Base-by-base conservation (phyloP, 441 rosid genomes). In the Bocquillonia castaneifolia region DNA sequence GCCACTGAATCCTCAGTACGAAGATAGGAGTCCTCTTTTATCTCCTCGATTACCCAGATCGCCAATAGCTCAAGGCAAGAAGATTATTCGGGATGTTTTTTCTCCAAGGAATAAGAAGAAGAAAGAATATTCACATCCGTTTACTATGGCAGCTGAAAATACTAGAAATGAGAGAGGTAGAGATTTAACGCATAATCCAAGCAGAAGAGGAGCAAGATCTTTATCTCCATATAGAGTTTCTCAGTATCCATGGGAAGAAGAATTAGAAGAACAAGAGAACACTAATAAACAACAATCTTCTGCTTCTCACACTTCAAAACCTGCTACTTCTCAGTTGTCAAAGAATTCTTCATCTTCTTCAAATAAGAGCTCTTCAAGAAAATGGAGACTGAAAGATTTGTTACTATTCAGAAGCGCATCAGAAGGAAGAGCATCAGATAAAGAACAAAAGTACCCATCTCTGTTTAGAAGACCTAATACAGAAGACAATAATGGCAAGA, bases 381-480 rank as follows among this genome's bases (percentile, higher is more conserved):
- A 78, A 68, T 91, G 97, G 98, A 85, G 89, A 31, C 18, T 93
- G 66, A 85, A 61, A 57, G 97, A 93, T 73, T 82, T 93, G 47
- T 69, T 93, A 28, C 51, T 93, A 73, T 93, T 93, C 53, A 85
- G 97, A 61, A 93, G 98, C 56, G 91, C 91, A 34, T 93, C 98
- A 3, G 98, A 89, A 59, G 97, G 98, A 39, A 75, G 92, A 54
- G 89, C 87, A 13, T 76, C 83, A 0, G 92, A 85, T 42, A 87
- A 85, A 78, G 84, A 88, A 60, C 82, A 76, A 0, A 87, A 82
- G 72, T 86, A 81, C 57, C 70, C 84, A 1, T 67, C 59, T 51
- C 58, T 79, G 54, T 84, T 83, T 78, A 86, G 72, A 79, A 90
- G 68, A 69, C 84, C 79, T n/a, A n/a, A n/a, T n/a, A n/a, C n/a